Percentiles rank a stretch among this genome's conserved stretches.
Evolutionary conservation across 2,329 filamentous ascomycete species (phyloP).

Genomic region (Fusarium armeniacum): DNA sequence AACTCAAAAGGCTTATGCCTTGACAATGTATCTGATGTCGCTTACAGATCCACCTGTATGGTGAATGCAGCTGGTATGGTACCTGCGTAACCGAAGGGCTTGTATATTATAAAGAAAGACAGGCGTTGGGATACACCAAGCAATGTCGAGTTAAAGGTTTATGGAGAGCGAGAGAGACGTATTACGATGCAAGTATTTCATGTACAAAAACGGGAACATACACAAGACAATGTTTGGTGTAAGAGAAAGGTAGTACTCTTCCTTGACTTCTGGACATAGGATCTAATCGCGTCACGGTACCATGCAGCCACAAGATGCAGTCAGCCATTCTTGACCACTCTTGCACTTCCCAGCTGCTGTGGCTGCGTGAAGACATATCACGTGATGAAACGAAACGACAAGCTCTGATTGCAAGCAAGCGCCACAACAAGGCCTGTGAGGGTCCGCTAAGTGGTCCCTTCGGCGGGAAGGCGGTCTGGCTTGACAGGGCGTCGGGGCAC

Average conservation of each 20-base stretch:
- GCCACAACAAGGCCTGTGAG: conserved; percentile 36
- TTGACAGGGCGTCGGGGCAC: conserved; percentile 37
- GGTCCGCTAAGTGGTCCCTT: conserved; percentile 43
- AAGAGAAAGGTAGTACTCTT: conserved; percentile 28
- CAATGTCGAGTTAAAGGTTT: background rate
- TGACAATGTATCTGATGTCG: conserved; percentile 26
- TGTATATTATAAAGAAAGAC: conserved; percentile 26
- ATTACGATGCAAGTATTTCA: conserved; percentile 1
- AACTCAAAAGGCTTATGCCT: conserved; percentile 11
- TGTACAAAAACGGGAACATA: conserved; percentile 9
- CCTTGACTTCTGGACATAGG: conserved; percentile 32
- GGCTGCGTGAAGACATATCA: conserved; percentile 12
- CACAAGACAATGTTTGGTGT: conserved; percentile 25
- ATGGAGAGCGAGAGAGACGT: background rate
- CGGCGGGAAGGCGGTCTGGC: conserved; percentile 49
- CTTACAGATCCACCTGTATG: conserved; percentile 40
- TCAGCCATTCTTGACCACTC: conserved; percentile 35
- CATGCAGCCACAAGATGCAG: conserved; percentile 24
- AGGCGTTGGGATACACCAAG: background rate
- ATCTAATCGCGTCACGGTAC: conserved; percentile 38
- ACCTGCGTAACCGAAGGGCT: conserved; percentile 19
- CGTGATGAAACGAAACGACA: conserved; percentile 39
- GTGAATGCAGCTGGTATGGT: conserved; percentile 17
- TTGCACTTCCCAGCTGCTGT: background rate
- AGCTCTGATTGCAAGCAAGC: conserved; percentile 35